Evolutionary conservation across 371 early-diverging fungal species (phyloP), one percentile per base, ranked within the genome.

Genomic region (Paramicrosporidium saccamoebae): DNA sequence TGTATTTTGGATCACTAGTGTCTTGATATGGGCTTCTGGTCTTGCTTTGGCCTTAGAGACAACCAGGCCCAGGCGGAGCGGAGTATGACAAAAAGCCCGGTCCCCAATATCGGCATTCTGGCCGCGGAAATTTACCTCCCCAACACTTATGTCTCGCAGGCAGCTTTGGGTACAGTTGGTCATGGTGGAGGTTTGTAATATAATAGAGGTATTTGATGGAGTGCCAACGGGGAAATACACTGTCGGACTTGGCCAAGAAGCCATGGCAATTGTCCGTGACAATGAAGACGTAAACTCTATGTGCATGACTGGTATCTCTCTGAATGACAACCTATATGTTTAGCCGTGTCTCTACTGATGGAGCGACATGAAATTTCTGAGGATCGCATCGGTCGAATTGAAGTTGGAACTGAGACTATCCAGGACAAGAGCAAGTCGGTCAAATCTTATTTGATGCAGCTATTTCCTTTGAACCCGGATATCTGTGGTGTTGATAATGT

Each of bases 401-500:
- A 95, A 38, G 86, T 95, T 21, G 96, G 96, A 25, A 88, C 96
- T 19, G 96, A 95, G 48, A 81, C 88, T 24, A 77, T 86, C 41
- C 72, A 79, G 29, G 96, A 95, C 57, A 81, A 84, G 54, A 66
- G 75, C 27, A 95, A 95, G 55, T 64, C 84, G 10, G 78, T 82
- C 37, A 90, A 90, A 55, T 59, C 86, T 7, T 71, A 68, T 25
- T 55, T 95, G 31, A 84, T 88, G 82, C 65, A 68, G 27, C 54
- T 95, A 22, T 90, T 90, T 40, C 59, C 67, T 22, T 81, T 74
- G 22, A 90, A 90, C 57, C 56, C 53, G 19, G 66, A 64, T 35
- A 67, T 95, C 23, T 81, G 78, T 43, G 96, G 92, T 23, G 65
- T 88, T 27, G 88, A 86, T 37, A 82, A 78, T 26, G 82, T 73